These are phyloP conservation scores for Colletotrichum lupini DNA, from an alignment of 2,329 filamentous ascomycete species.

Conservation along the genomic window DNA sequence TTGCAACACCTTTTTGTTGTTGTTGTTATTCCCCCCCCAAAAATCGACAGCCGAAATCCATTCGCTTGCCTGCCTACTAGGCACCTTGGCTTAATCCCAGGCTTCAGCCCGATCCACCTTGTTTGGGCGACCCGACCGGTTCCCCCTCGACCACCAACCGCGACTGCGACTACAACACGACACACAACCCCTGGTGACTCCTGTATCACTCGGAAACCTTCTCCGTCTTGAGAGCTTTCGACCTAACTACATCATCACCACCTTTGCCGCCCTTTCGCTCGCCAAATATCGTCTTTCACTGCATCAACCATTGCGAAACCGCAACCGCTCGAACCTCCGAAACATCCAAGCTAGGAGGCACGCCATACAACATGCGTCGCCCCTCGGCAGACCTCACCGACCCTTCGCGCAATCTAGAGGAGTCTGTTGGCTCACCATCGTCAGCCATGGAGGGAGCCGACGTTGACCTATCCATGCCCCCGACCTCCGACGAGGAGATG, in stretches of 20 bases:
- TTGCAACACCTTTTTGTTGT: constrained; percentile 8
- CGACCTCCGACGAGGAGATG: constrained; percentile 46
- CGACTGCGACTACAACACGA: neutral
- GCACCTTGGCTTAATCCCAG: neutral
- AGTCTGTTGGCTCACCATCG: constrained; percentile 45
- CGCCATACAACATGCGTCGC: constrained; percentile 52
- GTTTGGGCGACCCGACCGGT: constrained; percentile 10
- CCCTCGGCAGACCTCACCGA: constrained; percentile 54
- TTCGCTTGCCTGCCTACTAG: constrained; percentile 12
- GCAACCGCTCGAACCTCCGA: constrained; percentile 15
- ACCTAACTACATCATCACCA: neutral
- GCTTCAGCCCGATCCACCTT: constrained; percentile 17
- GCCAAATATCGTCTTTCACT: neutral
- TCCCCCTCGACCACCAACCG: neutral
- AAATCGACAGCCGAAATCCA: neutral
- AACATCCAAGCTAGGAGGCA: constrained; percentile 17
- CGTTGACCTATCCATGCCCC: constrained; percentile 52
- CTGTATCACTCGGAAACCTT: neutral
- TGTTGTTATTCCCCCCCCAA: neutral
- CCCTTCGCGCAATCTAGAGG: constrained; percentile 52
- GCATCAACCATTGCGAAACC: constrained; percentile 6
- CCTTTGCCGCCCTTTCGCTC: neutral
- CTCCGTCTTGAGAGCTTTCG: neutral
- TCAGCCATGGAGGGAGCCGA: constrained; percentile 44
- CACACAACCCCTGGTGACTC: neutral